Percentiles rank a stretch among this genome's conserved stretches.
phyloP scores from a whole-genome alignment of 2,329 filamentous ascomycete genomes.

The Hirsutella minnesotensis region DNA sequence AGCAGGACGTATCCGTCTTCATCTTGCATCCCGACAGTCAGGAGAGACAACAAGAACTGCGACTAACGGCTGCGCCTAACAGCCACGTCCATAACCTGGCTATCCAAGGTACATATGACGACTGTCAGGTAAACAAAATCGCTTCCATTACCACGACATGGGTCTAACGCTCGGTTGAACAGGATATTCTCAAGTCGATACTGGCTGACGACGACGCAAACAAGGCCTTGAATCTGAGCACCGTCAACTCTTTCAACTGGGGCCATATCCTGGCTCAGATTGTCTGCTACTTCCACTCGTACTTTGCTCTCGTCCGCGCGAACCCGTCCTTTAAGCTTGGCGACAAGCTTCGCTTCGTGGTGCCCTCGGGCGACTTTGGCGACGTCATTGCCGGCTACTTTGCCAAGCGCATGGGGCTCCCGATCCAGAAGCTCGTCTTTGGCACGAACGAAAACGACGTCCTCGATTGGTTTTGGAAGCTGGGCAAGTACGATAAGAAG shows the following conservation, averaged over 20 bases:
- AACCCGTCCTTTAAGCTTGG: conserved; percentile 48
- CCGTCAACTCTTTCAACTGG: conserved; percentile 96
- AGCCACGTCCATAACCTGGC: conserved; percentile 86
- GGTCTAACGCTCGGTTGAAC: conserved; percentile 37
- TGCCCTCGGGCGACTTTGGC: conserved; percentile 93
- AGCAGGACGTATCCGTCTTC: conserved; percentile 94
- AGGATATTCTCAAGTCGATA: conserved; percentile 86
- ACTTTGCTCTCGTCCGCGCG: conserved; percentile 64
- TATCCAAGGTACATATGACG: conserved; percentile 85
- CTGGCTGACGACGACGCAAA: conserved; percentile 83
- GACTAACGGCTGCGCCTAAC: conserved; percentile 92
- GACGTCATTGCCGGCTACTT: conserved; percentile 92
- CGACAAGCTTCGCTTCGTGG: conserved; percentile 69
- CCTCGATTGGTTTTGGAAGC: conserved; percentile 86
- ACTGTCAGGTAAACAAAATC: conserved; percentile 73
- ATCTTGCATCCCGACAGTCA: conserved; percentile 88
- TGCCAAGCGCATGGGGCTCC: conserved; percentile 78
- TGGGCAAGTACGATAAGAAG: conserved; percentile 81
- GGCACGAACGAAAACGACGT: conserved; percentile 98
- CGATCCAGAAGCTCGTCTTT: conserved; percentile 76
- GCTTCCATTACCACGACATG: conserved; percentile 60
- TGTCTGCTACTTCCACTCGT: conserved; percentile 92
- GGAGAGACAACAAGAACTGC: conserved; percentile 80
- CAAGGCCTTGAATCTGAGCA: conserved; percentile 68
- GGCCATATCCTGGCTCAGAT: conserved; percentile 92